These are phyloP conservation scores for Penicillium salamii DNA, from an alignment of 495 filamentous ascomycete genomes.

Conservation along the genomic window DNA sequence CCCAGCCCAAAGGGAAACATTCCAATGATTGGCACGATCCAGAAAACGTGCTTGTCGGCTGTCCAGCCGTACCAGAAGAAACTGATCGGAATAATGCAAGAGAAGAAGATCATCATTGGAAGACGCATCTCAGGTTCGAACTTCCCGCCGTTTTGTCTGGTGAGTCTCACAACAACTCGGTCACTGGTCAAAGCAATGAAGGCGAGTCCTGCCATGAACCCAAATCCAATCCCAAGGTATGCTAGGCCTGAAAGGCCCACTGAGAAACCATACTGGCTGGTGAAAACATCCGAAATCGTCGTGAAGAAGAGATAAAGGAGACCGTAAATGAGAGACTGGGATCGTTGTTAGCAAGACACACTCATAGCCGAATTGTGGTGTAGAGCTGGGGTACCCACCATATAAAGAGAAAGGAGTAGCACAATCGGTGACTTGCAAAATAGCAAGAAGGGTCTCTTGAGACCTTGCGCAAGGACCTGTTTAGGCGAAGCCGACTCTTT, in stretches of 20 bases:
- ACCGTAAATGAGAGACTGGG: constrained; percentile 54
- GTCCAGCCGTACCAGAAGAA: constrained; percentile 34
- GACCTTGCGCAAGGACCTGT: constrained; percentile 35
- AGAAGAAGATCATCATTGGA: constrained; percentile 58
- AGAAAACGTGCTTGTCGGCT: constrained; percentile 22
- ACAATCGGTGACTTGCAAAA: constrained; percentile 50
- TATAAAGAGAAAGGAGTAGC: constrained; percentile 52
- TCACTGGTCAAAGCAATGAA: constrained; percentile 54
- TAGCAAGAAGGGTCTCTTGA: constrained; percentile 48
- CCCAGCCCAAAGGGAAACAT: constrained; percentile 25
- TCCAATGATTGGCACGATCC: constrained; percentile 35
- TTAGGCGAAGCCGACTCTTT: constrained; percentile 19
- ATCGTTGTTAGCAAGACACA: neutral
- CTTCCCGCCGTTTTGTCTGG: constrained; percentile 48
- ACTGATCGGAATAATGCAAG: constrained; percentile 37
- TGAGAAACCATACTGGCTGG: constrained; percentile 52
- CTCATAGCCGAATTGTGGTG: neutral
- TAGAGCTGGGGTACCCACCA: constrained; percentile 22
- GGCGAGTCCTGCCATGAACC: constrained; percentile 48
- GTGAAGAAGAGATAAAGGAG: constrained; percentile 66
- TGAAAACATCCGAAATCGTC: constrained; percentile 65
- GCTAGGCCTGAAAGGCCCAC: constrained; percentile 55
- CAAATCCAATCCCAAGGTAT: constrained; percentile 60
- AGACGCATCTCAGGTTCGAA: constrained; percentile 65
- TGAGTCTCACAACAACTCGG: constrained; percentile 54